phyloP scores from a whole-genome alignment of 306 rosid species.

The Lagenaria siceraria region DNA sequence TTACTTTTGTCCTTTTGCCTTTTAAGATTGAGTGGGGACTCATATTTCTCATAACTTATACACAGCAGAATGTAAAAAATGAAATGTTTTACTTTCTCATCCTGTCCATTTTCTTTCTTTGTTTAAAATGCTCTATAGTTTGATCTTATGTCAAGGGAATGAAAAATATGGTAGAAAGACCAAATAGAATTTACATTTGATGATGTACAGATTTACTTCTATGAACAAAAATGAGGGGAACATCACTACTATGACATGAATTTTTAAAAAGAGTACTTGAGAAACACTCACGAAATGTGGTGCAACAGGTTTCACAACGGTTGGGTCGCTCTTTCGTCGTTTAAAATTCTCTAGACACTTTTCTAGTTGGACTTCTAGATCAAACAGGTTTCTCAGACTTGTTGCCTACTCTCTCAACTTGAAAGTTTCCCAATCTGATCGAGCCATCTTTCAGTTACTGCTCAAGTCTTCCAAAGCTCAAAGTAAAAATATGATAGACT shows the following conservation, averaged over 20 bases:
- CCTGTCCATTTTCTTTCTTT: neutral
- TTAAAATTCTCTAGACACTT: neutral
- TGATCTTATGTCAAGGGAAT: neutral
- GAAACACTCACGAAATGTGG: neutral
- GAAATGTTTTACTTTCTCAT: neutral
- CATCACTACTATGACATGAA: neutral
- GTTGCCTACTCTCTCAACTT: neutral
- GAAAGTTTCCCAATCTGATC: neutral
- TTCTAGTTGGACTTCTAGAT: neutral
- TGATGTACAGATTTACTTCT: neutral
- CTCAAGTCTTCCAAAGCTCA: neutral
- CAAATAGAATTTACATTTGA: neutral
- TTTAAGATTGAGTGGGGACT: slow-evolving; percentile 1
- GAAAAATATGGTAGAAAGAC: neutral
- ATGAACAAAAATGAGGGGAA: neutral
- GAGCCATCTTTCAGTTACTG: neutral
- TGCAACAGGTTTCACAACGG: neutral
- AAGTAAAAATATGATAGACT: neutral
- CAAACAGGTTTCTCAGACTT: neutral
- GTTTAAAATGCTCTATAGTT: neutral
- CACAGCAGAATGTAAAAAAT: neutral
- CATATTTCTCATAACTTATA: neutral
- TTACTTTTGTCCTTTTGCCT: neutral
- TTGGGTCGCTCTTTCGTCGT: neutral
- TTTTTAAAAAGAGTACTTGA: neutral